Conservation (phyloP, 106 monocot species). For the Allium cepa region DNA sequence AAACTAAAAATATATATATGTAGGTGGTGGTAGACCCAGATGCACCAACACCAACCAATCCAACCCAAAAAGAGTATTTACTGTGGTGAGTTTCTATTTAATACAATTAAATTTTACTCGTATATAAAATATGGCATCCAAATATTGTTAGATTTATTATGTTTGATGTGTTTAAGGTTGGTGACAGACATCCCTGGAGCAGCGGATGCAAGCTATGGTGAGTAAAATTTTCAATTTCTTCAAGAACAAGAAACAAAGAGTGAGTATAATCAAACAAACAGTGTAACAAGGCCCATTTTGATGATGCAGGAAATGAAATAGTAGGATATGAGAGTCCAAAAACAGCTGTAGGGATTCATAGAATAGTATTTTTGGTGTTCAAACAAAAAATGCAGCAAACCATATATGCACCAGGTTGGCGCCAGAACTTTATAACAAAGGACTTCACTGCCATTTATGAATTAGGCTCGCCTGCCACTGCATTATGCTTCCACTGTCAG, state of each 20-base stretch:
- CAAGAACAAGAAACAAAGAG: too few relatives aligned
- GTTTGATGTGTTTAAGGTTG: constrained; percentile 6
- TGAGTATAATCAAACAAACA: not conserved
- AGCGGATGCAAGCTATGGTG: constrained; percentile 7
- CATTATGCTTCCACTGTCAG: constrained; percentile 35
- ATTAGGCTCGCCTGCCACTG: constrained; percentile 25
- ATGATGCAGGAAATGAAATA: constrained; percentile 30
- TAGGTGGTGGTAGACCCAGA: constrained; percentile 8
- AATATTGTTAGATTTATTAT: not conserved
- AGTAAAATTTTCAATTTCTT: not conserved
- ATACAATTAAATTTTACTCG: too few relatives aligned
- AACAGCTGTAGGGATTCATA: constrained; percentile 29
- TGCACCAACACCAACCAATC: constrained; percentile 9
- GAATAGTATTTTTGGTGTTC: constrained; percentile 30
- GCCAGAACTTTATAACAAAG: constrained; percentile 20
- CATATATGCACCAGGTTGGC: constrained; percentile 26
- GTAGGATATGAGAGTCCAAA: constrained; percentile 25
- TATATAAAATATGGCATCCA: not conserved
- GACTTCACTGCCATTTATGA: constrained; percentile 33
- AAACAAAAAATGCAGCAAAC: constrained; percentile 19
- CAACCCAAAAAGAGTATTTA: constrained; percentile 7
- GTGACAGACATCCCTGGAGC: constrained; percentile 11
- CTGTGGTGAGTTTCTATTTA: constrained; percentile 2
- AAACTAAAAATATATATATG: too few relatives aligned
- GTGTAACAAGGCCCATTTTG: not conserved